Base-by-base conservation (phyloP, 345 rosid genomes). In the Populus alba region DNA sequence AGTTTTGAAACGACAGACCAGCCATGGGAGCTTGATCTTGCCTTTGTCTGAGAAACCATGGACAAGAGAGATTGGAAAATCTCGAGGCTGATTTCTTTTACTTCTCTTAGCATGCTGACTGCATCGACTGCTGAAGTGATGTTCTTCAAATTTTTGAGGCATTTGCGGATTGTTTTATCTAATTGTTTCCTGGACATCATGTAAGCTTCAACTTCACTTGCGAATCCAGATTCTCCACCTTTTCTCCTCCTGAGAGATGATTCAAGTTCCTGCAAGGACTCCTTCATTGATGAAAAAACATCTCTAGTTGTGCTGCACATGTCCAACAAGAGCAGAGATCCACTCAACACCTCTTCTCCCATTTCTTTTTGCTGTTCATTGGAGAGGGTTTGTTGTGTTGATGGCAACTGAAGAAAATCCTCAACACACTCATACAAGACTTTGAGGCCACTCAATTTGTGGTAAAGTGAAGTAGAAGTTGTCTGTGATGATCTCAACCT, bases 401-500 rank as follows among this genome's bases (percentile, higher is more conserved):
- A n/a, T 17, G 62, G 57, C 29, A 66, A 3, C 7, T 45, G 78
- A 47, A 75, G 78, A 35, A 66, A 63, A 45, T 75, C 71, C 12
- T 66, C 33, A 0, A 74, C 45, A 27, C 68, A 38, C 37, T 61
- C 77, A 5, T 74, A 74, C 53, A 74, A 57, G 17, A 15, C 57
- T 62, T 62, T 62, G n/a, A 74, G 53, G 68, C 77, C 38, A 38
- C 38, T 31, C 37, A 74, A 27, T 41, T 27, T 74, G 18, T 39
- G 53, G 77, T 35, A 43, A 5, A 51, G 20, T 11, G 84, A 70
- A 16, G 83, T 29, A 23, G 79, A 68, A 35, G 27, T n/a, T 57
- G 62, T n/a, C 3, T 81, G 81, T 20, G 83, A 82, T 41, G 78
- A 68, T 61, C 77, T 80, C 51, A 83, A 67, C 66, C 82, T 70